Evolutionary conservation across 1,284 basidiomycete species (phyloP).

Genomic region (Agroathelia rolfsii): DNA sequence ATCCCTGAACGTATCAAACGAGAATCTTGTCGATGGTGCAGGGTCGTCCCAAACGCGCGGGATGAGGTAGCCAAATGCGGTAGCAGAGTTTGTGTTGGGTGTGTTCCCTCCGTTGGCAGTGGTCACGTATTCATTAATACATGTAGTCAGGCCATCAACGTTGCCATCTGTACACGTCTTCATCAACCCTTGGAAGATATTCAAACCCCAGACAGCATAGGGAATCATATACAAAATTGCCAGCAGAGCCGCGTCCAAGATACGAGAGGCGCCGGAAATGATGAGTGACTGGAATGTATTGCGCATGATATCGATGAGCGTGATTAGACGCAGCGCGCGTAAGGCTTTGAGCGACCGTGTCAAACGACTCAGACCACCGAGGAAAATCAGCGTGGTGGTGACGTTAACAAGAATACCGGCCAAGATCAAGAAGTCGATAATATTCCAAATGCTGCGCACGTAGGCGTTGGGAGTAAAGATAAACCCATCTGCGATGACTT

Average conservation of each 20-base stretch:
- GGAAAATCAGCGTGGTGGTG: constrained; percentile 66
- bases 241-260: constrained; percentile 87
- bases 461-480: constrained; percentile 93
- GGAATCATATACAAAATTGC: constrained; percentile 94
- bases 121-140: constrained; percentile 70
- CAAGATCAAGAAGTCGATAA: constrained; percentile 85
- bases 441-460: constrained; percentile 86
- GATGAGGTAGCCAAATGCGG: constrained; percentile 57
- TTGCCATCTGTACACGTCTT: constrained; percentile 77
- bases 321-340: constrained; percentile 84
- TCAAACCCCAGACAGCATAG: constrained; percentile 95
- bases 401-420: constrained; percentile 77
- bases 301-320: constrained; percentile 79
- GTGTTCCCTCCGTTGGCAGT: constrained; percentile 44
- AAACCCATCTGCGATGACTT: constrained; percentile 89
- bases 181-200: constrained; percentile 84
- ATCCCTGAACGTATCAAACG: constrained; percentile 83
- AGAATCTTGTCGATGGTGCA: constrained; percentile 74
- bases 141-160: constrained; percentile 51
- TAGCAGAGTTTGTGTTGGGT: too few species aligned
- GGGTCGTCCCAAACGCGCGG: constrained; percentile 91
- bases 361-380: constrained; percentile 74
- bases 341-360: constrained; percentile 87
- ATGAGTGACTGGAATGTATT: constrained; percentile 89
- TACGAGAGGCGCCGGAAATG: constrained; percentile 79